Evolutionary conservation across 164 flowering plant genomes (phyloP), one percentile per base, ranked within the genome.

Genomic region (Umbilicus rupestris): DNA sequence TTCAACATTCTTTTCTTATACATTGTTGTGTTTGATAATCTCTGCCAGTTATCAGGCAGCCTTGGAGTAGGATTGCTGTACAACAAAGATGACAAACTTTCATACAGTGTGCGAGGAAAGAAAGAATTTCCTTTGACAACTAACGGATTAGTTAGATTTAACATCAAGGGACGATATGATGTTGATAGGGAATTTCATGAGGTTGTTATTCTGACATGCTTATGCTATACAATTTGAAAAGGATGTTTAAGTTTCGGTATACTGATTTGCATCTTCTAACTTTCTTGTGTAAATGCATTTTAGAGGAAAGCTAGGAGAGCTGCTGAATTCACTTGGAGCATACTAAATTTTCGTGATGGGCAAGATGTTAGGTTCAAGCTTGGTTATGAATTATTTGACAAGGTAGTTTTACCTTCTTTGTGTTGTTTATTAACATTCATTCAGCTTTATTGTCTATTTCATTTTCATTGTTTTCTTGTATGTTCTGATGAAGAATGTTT

Each of bases 361-460:
- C 97, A 95, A 77, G 99, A 89, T 68, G 74, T 95, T 64, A 78
- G 90, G 71, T 8, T 95, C 69, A 89, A 82, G 79, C 70, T 95
- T 62, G 99, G 97, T 63, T 88, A 81, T 76, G 90, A 91, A 73
- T 62, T 88, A 17, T 46, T 77, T 73, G 84, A 84, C 26, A 81
- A 94, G 92, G 99, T 89, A 81, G 31, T 7, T 49, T 31, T 41
- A 62, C 29, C 28, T 5, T 35, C 29, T 47, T 45, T 28, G 1
- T 62, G 14, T 6, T 30, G 30, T 28, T 60, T 60, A 29, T 7
- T 30, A 17, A 30, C 39, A 17, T 31, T 16, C 15, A n/a, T 60
- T 45, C 20, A 39, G 10, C 35, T 59, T 44, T 22, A 39, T 26
- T 29, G 11, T 7, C 3, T 14, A 35, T 35, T 15, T 39, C 55